These are phyloP conservation scores for Heliamphora pulchella DNA, from an alignment of 179 eudicot genomes.

Conservation along the genomic window DNA sequence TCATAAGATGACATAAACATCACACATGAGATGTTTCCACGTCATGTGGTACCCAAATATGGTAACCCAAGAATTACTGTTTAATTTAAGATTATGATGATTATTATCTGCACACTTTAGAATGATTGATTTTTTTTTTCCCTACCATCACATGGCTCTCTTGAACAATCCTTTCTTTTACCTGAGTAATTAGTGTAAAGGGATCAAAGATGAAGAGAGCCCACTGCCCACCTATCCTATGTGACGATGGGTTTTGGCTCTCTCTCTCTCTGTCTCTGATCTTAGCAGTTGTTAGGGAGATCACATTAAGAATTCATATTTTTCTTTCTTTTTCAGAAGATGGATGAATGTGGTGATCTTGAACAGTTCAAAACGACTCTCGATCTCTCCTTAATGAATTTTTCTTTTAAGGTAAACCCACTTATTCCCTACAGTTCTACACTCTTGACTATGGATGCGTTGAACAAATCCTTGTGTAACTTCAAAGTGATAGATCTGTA, in stretches of 20 bases:
- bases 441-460: conserved; percentile 1
- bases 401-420: conserved; percentile 53
- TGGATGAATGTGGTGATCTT: conserved; percentile 54
- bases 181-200: neutral
- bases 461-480: neutral
- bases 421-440: neutral
- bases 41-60: no score
- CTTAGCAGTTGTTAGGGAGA: neutral
- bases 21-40: no score
- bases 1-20: no score
- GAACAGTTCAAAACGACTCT: conserved; percentile 39
- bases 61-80: neutral
- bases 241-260: neutral
- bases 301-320: conserved; percentile 7
- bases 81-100: neutral
- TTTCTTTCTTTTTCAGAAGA: conserved; percentile 29
- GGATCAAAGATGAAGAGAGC: neutral
- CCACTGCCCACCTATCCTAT: neutral
- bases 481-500: neutral
- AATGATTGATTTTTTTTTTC: no score
- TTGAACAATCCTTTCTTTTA: neutral
- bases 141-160: neutral
- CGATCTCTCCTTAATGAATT: conserved; percentile 55
- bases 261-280: neutral
- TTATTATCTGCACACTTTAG: neutral